Conservation (phyloP, 176 grass and related monocot genomes). For the Oryza nivara region DNA sequence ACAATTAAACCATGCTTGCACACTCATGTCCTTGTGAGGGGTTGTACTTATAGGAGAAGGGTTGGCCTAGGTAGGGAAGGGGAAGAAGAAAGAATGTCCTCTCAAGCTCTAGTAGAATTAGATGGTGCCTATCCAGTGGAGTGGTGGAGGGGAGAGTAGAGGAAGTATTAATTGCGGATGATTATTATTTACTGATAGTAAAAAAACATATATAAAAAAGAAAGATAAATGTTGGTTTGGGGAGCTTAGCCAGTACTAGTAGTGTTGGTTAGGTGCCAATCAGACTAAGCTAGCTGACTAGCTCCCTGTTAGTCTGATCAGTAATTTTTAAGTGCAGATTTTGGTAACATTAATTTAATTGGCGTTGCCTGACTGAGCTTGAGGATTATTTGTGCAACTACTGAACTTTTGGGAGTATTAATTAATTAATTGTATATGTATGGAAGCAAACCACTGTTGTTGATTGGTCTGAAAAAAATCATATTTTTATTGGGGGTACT, state of each 20-base stretch:
- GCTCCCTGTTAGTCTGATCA: neutral
- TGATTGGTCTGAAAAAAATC: slow-evolving; percentile 15
- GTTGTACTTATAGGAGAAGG: slow-evolving; percentile 55
- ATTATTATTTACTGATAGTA: slow-evolving; percentile 34
- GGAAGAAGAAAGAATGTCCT: slow-evolving; percentile 48
- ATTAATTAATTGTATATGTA: slow-evolving; percentile 23
- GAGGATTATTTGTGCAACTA: neutral
- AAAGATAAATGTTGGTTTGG: slow-evolving; percentile 24
- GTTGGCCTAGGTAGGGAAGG: neutral
- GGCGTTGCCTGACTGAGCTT: neutral
- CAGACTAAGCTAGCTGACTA: neutral
- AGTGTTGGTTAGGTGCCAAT: slow-evolving; percentile 5
- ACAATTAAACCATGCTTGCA: slow-evolving; percentile 37
- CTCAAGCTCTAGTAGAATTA: neutral
- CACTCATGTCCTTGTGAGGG: slow-evolving; percentile 44
- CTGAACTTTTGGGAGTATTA: slow-evolving; percentile 6
- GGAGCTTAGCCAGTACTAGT: neutral
- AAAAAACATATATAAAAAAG: neutral
- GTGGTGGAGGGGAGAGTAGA: neutral
- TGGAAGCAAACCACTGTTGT: neutral
- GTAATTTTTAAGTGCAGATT: neutral
- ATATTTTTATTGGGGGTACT: slow-evolving; percentile 16
- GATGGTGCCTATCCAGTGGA: slow-evolving; percentile 17
- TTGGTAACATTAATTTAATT: neutral
- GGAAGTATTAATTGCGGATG: neutral